phyloP scores from a whole-genome alignment of 2,329 filamentous ascomycete species.

The Trichoderma endophyticum region DNA sequence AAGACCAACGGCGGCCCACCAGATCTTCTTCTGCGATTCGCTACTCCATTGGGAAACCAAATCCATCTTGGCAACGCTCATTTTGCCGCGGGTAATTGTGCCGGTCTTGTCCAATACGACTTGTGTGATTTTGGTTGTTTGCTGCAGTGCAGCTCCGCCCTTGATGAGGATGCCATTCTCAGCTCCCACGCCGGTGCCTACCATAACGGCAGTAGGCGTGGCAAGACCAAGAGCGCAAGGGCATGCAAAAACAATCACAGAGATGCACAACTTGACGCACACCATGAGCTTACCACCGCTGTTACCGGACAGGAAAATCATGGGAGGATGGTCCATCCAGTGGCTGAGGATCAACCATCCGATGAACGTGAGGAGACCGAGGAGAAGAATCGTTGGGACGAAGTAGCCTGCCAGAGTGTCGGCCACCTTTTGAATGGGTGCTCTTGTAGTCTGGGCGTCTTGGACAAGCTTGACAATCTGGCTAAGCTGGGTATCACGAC shows the following conservation, averaged over 20 bases:
- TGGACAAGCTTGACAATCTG: conserved; percentile 99
- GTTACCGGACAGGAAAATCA: conserved; percentile 75
- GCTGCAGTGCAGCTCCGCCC: conserved; percentile 87
- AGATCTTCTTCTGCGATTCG: conserved; percentile 68
- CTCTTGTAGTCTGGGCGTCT: conserved; percentile 89
- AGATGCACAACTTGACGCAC: conserved; percentile 95
- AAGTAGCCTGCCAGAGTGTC: conserved; percentile 92
- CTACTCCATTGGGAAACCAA: conserved; percentile 68
- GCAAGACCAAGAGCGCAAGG: conserved; percentile 94
- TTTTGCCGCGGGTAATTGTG: conserved; percentile 89
- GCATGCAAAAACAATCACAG: conserved; percentile 96
- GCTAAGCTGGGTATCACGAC: conserved; percentile 92
- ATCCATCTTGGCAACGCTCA: conserved; percentile 77
- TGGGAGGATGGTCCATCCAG: conserved; percentile 75
- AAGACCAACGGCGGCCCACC: conserved; percentile 96
- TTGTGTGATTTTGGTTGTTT: conserved; percentile 82
- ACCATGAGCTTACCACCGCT: conserved; percentile 95
- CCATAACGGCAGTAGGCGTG: conserved; percentile 97
- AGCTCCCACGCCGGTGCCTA: conserved; percentile 93
- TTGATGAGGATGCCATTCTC: conserved; percentile 98
- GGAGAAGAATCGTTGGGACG: conserved; percentile 79
- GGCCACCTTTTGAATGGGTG: conserved; percentile 89
- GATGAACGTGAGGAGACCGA: conserved; percentile 81
- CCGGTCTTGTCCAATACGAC: conserved; percentile 95
- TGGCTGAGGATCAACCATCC: conserved; percentile 96